Base-by-base conservation (phyloP, 768 basidiomycete species). In the Suillus subalutaceus region DNA sequence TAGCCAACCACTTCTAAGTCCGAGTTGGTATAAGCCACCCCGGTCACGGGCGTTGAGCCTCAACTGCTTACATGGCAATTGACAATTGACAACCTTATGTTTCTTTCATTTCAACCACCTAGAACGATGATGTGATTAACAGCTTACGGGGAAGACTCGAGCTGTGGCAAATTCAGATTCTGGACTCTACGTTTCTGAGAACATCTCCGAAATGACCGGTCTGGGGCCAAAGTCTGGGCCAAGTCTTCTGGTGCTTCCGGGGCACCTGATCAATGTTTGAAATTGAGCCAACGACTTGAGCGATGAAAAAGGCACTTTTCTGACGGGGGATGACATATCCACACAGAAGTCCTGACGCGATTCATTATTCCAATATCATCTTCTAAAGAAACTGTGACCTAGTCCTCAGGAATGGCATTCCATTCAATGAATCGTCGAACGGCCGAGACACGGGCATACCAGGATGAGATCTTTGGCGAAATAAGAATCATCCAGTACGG, bases 361-460 rank as follows among this genome's bases (percentile, higher is more conserved):
- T 6, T 3, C 35, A 35, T 32, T 32, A 32, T 63, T 6, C 76
- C 69, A 15, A 93, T 78, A 68, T 93, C 92, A 72, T 93, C 92
- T 74, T 93, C 92, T 6, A 92, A 78, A 18, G 93, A 81, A 10
- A 92, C 66, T 0, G 81, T 79, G 2, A 84, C 78, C 7, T 26
- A 1, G n/a, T 80, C 80, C 64, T 78, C 69, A 8, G 56, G 58
- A 16, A 52, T 72, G 50, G 26, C 67, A 59, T 63, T 72, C 62
- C 65, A 79, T 78, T 74, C 71, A 16, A 80, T 71, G 40, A 89
- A 79, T 3, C 67, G 75, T 30, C 79, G 82, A 37, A 92, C 83
- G 41, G 83, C 79, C 32, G 77, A 80, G 12, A 87, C 66, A 72
- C 91, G 91, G 1, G 90, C 91, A 70, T 87, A 79, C 89, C 89